Evolutionary conservation across 1,284 basidiomycete species (phyloP).

Genomic region (Neolentinus lepideus): DNA sequence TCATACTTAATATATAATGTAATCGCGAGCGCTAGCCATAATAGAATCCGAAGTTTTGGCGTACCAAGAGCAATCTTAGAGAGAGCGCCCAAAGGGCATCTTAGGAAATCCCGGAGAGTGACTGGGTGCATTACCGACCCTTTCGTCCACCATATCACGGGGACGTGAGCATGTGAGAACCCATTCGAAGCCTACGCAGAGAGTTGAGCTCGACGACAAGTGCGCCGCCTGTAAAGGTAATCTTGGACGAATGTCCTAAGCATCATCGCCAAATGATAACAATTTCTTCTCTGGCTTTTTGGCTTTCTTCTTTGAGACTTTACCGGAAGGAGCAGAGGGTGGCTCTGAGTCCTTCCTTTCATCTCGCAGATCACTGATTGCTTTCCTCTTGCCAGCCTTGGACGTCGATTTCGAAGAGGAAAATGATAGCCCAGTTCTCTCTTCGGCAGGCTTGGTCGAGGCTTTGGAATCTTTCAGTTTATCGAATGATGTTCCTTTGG

Average conservation of each 20-base stretch:
- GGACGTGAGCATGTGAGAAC: no score
- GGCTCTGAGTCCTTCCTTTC: conserved; percentile 9
- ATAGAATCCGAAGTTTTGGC: no score
- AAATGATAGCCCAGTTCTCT: conserved; percentile 29
- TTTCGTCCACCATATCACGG: no score
- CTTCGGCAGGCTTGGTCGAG: conserved; percentile 8
- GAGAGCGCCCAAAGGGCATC: no score
- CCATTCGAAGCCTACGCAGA: no score
- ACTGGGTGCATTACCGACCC: no score
- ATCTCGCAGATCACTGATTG: conserved; percentile 24
- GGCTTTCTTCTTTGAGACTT: conserved; percentile 35
- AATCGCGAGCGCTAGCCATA: no score
- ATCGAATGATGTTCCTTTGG: neutral
- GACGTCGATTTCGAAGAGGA: conserved; percentile 26
- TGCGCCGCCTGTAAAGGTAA: neutral
- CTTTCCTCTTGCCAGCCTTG: conserved; percentile 33
- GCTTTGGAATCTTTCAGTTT: neutral
- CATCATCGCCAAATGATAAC: conserved; percentile 53
- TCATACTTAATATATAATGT: no score
- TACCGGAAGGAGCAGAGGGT: conserved; percentile 10
- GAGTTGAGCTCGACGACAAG: neutral
- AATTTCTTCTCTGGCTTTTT: conserved; percentile 44
- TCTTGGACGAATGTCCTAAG: conserved; percentile 6
- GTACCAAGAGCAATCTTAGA: no score
- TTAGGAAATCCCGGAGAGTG: no score